Evolutionary conservation across 257 asterid genomes (phyloP), one percentile per base, ranked within the genome.

Genomic region (Galeopsis tetrahit): DNA sequence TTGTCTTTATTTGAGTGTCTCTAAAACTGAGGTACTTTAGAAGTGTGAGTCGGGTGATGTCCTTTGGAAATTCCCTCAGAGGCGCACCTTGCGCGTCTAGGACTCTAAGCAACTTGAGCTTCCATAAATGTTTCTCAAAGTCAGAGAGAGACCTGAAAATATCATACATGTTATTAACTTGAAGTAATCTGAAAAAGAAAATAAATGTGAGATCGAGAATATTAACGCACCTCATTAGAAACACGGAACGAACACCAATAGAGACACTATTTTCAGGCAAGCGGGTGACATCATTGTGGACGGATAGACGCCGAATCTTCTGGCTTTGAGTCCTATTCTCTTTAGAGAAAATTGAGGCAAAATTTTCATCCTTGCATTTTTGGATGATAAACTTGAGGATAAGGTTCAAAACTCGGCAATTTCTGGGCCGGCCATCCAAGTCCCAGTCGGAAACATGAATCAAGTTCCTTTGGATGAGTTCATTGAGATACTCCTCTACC

Each of bases 391-490:
- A 81, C n/a, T 57, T 40, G 10, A 44, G 81, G 31, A 75, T 52
- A 10, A 67, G 43, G 76, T 75, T 78, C 0, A 32, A 66, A 9
- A 78, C 78, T 21, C 82, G 66, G 17, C 78, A 74, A 17, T 5
- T 66, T 67, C 63, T 74, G 5, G 85, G 78, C 2, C 75, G 72
- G 0, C 80, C 81, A 35, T 78, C 79, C 1, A 78, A 55, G 63
- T 68, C 73, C 78, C 77, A 49, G 11, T 31, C 68, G 57, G 82
- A 81, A 53, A 81, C 86, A 42, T 77, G 83, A 40, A 85, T 64
- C 66, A 83, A 51, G 60, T 78, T 83, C 77, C 82, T 77, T 4
- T 71, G 59, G 13, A 83, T 78, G 40, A 83, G 81, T 58, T 81
- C 71, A 6, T 68, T 55, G 5, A 83, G 82, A 66, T 79, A 75